These are phyloP conservation scores for Backusella tarrabulga DNA, from an alignment of 192 early-diverging fungal genomes.

Conservation along the genomic window DNA sequence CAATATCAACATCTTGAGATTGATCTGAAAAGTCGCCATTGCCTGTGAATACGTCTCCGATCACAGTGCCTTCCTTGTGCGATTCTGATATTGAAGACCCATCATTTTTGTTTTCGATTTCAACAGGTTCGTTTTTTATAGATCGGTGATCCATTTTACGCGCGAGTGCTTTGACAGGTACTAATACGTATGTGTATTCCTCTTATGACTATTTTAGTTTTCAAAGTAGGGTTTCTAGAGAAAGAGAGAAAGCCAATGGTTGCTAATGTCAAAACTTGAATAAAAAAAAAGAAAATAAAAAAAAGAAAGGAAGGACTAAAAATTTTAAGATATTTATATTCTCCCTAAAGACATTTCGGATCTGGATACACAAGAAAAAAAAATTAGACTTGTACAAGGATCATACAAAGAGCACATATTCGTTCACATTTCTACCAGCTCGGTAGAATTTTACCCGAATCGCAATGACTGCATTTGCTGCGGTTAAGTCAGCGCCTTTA, in stretches of 20 bases:
- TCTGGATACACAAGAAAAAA: constrained; percentile 6
- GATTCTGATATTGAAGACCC: background rate
- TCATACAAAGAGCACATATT: background rate
- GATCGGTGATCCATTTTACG: background rate
- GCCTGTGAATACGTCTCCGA: background rate
- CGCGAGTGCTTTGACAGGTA: background rate
- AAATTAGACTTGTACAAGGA: background rate
- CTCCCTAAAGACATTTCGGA: background rate
- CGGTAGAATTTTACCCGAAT: background rate
- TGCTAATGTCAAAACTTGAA: background rate
- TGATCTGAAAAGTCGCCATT: background rate
- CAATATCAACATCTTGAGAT: background rate
- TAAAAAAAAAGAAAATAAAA: background rate
- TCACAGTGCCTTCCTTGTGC: background rate
- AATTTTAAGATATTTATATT: background rate
- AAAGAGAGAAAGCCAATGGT: background rate
- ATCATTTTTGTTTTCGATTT: background rate
- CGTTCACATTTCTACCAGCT: background rate
- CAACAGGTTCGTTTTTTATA: background rate
- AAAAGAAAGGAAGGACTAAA: background rate
- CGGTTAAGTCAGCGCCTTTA: background rate
- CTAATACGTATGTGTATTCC: background rate
- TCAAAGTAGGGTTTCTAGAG: background rate
- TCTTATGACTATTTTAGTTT: background rate
- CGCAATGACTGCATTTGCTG: background rate